These are phyloP conservation scores for Amylocarpus encephaloides DNA, from an alignment of 2,329 filamentous ascomycete genomes.

Conservation along the genomic window DNA sequence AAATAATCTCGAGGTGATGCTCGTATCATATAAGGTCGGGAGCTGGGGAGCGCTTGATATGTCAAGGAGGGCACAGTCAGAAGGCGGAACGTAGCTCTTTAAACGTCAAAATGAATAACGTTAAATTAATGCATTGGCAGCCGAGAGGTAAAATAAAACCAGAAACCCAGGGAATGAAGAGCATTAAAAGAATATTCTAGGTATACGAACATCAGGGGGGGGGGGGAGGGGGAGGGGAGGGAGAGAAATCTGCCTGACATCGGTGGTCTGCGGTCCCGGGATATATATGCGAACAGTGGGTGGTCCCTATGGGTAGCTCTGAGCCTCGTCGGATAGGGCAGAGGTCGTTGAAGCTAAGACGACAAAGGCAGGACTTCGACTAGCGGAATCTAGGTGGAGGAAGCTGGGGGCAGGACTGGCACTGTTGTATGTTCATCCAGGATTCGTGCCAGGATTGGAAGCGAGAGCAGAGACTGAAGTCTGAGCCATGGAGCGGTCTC, in stretches of 20 bases:
- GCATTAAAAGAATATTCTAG: slow-evolving; percentile 9
- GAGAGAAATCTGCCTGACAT: neutral
- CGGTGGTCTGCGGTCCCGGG: neutral
- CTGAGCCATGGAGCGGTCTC: slow-evolving; percentile 1
- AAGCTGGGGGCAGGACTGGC: slow-evolving; percentile 7
- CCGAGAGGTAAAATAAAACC: neutral
- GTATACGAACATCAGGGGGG: too few species aligned
- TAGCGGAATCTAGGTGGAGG: neutral
- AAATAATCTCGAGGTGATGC: neutral
- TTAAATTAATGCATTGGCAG: neutral
- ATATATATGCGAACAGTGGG: slow-evolving; percentile 2
- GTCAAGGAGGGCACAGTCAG: neutral
- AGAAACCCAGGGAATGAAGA: slow-evolving; percentile 1
- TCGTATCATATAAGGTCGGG: neutral
- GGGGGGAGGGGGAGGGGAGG: neutral
- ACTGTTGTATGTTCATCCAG: slow-evolving; percentile 5
- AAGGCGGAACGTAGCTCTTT: neutral
- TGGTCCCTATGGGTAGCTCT: neutral
- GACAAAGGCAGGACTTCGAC: too few species aligned
- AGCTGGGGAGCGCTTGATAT: neutral
- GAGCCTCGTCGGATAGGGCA: slow-evolving; percentile 11
- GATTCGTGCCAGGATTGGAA: too few species aligned
- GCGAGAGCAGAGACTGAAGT: neutral
- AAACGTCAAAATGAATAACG: neutral
- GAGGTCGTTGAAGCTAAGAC: slow-evolving; percentile 5